Percentiles rank a stretch among this genome's conserved stretches.
Evolutionary conservation across 371 early-diverging fungal species (phyloP).

Genomic region (Dentiscutata heterogama): DNA sequence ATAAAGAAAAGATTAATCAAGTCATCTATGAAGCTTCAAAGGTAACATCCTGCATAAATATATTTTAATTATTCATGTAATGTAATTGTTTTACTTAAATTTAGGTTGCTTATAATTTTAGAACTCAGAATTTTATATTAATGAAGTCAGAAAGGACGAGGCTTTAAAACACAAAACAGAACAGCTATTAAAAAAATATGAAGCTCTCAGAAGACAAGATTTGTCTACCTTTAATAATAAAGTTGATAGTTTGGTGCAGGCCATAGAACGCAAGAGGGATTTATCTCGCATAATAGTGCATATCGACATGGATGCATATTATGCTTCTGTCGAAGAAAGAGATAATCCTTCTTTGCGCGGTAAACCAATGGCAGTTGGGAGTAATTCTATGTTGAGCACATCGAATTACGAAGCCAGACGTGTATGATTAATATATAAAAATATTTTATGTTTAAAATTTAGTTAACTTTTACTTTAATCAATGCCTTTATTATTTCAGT

Average conservation of each 20-base stretch:
- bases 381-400: slow-evolving; percentile 69
- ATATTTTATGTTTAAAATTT: slow-evolving; percentile 68
- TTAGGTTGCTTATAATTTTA: slow-evolving; percentile 34
- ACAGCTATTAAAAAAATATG: slow-evolving; percentile 57
- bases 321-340: slow-evolving; percentile 79
- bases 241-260: slow-evolving; percentile 59
- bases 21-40: slow-evolving; percentile 73
- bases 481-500: slow-evolving; percentile 47
- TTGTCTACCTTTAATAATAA: slow-evolving; percentile 54
- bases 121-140: slow-evolving; percentile 72
- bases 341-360: slow-evolving; percentile 64
- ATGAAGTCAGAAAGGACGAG: slow-evolving; percentile 62
- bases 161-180: slow-evolving; percentile 60
- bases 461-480: background rate
- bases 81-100: background rate
- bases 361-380: slow-evolving; percentile 82
- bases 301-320: slow-evolving; percentile 80
- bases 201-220: slow-evolving; percentile 54
- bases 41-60: slow-evolving; percentile 46
- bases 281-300: slow-evolving; percentile 65
- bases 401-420: slow-evolving; percentile 76
- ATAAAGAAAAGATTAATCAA: slow-evolving; percentile 60
- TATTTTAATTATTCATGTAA: background rate
- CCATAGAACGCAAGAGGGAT: slow-evolving; percentile 60
- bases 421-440: slow-evolving; percentile 46